These are phyloP conservation scores for Allomyces javanicus DNA, from an alignment of 192 early-diverging fungal species.

Conservation along the genomic window DNA sequence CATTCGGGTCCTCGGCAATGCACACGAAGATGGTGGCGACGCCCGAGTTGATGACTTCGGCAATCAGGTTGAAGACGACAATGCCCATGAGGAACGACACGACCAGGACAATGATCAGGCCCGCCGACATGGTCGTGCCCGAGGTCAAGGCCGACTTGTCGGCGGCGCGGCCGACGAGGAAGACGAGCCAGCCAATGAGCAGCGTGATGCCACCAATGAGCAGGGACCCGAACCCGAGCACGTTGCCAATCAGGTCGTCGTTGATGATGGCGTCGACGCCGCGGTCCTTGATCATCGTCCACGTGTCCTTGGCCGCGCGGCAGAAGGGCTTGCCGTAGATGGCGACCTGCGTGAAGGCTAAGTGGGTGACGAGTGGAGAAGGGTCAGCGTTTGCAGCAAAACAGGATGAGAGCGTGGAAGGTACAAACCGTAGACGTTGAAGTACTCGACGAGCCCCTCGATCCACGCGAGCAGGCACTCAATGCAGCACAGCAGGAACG, in stretches of 20 bases:
- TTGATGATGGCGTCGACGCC: slow-evolving; percentile 62
- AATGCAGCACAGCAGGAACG: slow-evolving; percentile 47
- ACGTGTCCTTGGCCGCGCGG: slow-evolving; percentile 55
- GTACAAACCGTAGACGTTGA: slow-evolving; percentile 10
- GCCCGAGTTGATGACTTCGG: slow-evolving; percentile 63
- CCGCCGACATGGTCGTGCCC: too few species aligned
- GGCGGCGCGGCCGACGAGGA: background rate
- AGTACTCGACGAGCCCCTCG: slow-evolving; percentile 53
- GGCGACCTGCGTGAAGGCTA: slow-evolving; percentile 69
- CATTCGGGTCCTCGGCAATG: too few species aligned
- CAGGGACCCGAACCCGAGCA: slow-evolving; percentile 58
- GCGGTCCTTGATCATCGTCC: slow-evolving; percentile 62
- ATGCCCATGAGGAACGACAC: slow-evolving; percentile 28
- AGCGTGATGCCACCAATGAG: slow-evolving; percentile 20
- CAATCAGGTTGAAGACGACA: slow-evolving; percentile 58
- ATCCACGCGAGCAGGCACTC: slow-evolving; percentile 57
- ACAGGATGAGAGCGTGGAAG: too few species aligned
- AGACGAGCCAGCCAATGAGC: background rate
- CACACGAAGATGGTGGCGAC: too few species aligned
- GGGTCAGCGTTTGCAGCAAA: too few species aligned
- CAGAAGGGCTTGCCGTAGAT: slow-evolving; percentile 62
- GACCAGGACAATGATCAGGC: background rate
- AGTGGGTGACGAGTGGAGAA: too few species aligned
- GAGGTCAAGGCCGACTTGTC: too few species aligned
- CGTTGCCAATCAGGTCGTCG: slow-evolving; percentile 72